Evolutionary conservation across 306 rosid genomes (phyloP).

Genomic region (Macrotyloma uniflorum): DNA sequence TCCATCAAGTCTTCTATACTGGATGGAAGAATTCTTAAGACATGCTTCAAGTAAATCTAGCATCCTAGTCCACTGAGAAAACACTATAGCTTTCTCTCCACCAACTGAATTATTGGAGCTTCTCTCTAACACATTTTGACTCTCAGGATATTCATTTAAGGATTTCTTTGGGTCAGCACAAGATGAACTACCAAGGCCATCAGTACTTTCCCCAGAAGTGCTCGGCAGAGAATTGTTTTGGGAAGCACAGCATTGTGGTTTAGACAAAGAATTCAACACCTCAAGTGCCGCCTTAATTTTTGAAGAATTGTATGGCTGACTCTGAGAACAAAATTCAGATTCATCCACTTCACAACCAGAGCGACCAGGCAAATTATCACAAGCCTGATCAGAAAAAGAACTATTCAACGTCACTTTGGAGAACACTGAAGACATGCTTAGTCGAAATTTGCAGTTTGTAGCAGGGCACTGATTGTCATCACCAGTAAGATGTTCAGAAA

Average conservation of each 20-base stretch:
- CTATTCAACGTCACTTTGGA: conserved; percentile 62
- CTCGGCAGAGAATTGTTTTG: not conserved
- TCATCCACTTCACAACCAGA: conserved; percentile 60
- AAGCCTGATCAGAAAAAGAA: conserved; percentile 60
- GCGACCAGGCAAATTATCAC: conserved; percentile 47
- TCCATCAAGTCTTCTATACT: conserved; percentile 24
- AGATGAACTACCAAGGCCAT: not conserved
- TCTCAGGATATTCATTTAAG: not conserved
- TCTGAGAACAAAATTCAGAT: conserved; percentile 56
- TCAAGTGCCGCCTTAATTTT: conserved; percentile 97
- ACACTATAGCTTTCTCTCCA: conserved; percentile 22
- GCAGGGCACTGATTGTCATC: conserved; percentile 82
- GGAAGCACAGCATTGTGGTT: conserved; percentile 36
- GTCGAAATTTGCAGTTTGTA: conserved; percentile 68
- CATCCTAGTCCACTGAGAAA: conserved; percentile 17
- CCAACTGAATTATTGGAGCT: not conserved
- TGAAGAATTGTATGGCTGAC: conserved; percentile 62
- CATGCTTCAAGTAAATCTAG: conserved; percentile 17
- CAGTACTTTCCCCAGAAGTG: not conserved
- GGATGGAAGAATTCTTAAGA: conserved; percentile 8
- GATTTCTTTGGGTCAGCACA: not conserved
- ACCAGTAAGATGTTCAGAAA: conserved; percentile 75
- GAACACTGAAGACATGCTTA: conserved; percentile 65
- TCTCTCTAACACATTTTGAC: not conserved
- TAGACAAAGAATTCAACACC: conserved; percentile 66